Percentiles rank a stretch among this genome's conserved stretches.
Evolutionary conservation across 1,139 yeast species (phyloP).

Genomic region (Geotrichum carabidarum): DNA sequence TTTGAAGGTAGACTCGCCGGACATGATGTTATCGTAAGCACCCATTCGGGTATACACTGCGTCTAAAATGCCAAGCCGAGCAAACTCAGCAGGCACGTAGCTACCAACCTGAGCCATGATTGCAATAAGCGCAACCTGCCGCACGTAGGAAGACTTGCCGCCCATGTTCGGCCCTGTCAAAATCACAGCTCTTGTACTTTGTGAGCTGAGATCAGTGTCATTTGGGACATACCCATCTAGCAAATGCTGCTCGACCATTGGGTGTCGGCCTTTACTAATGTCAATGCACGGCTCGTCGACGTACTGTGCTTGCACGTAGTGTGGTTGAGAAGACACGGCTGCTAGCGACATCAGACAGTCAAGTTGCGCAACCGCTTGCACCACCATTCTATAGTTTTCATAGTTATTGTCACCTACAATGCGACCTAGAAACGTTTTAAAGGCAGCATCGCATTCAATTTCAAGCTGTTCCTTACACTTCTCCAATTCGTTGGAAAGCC

Average conservation of each 20-base stretch:
- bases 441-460: conserved; percentile 54
- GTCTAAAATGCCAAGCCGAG: conserved; percentile 55
- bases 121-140: conserved; percentile 55
- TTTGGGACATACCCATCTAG: conserved; percentile 59
- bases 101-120: conserved; percentile 89
- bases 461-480: conserved; percentile 59
- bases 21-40: conserved; percentile 62
- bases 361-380: conserved; percentile 52
- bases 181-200: conserved; percentile 42
- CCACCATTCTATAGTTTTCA: conserved; percentile 46
- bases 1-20: conserved; percentile 72
- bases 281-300: conserved; percentile 50
- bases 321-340: conserved; percentile 50
- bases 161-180: conserved; percentile 79
- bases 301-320: conserved; percentile 54
- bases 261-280: conserved; percentile 65
- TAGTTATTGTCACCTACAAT: conserved; percentile 47
- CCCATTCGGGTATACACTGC: conserved; percentile 57
- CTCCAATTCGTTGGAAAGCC: conserved; percentile 51
- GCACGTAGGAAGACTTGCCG: conserved; percentile 65
- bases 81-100: conserved; percentile 64
- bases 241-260: conserved; percentile 60
- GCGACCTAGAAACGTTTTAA: conserved; percentile 45
- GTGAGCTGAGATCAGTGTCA: conserved; percentile 47
- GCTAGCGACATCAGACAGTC: conserved; percentile 76